Base-by-base conservation (phyloP, 371 early-diverging fungal genomes). In the Cokeromyces recurvatus region DNA sequence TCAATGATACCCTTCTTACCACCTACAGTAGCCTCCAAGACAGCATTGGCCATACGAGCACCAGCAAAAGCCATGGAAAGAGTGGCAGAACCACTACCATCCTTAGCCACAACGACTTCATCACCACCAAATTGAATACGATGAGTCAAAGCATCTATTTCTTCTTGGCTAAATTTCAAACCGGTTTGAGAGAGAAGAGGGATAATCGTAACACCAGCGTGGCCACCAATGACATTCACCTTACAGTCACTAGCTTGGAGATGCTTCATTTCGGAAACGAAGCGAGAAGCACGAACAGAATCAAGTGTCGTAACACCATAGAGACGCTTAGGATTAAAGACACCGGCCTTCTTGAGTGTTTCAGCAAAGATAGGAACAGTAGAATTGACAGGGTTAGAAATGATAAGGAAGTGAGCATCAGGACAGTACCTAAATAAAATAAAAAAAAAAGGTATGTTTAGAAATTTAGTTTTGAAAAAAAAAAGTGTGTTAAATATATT, bases 301-400 rank as follows among this genome's bases (percentile, higher is more conserved):
- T 99, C 99, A 53, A 99, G 86, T 60, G 95, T 92, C 72, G 97
- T 97, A 64, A 99, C 96, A 72, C 99, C 99, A 69, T 97, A 95
- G 49, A 98, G 68, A 61, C 89, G 75, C 81, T 88, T 89, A 67
- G 94, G 91, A 80, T 97, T 91, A 63, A 84, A 95, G 60, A 94
- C 94, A 59, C 90, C 90, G 62, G 81, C 81, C 78, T 87, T 84
- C 86, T 96, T 96, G 76, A 95, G 83, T 53, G 90, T 91, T 81
- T 99, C 98, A 51, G 95, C 89, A 55, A 92, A 91, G 66, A 99
- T 98, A 55, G 99, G 98, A 48, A 99, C 97, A 50, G 97, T 99
- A 34, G 98, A 98, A 91, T 99, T 99, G 71, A 99, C 99, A 38
- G 99, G 99, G 91, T 99, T 99, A 69, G 98, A 91, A 77, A 99